phyloP scores from a whole-genome alignment of 306 rosid species.

The Amphicarpaea edgeworthii region DNA sequence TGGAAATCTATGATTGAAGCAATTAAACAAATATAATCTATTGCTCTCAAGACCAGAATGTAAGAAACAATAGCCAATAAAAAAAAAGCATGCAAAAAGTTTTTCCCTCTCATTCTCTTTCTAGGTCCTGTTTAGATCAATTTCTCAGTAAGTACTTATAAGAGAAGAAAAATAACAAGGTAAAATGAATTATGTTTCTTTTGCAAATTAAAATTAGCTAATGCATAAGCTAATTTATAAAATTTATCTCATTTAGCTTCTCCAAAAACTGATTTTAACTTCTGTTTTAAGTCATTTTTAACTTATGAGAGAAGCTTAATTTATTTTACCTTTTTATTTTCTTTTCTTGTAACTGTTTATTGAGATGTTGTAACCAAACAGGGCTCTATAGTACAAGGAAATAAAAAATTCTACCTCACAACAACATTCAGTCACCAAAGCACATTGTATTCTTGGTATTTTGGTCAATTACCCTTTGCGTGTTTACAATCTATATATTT shows the following conservation, averaged over 20 bases:
- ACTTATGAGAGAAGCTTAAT: no score
- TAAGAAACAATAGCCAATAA: background rate
- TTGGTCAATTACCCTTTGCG: background rate
- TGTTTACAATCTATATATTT: background rate
- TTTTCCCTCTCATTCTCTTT: background rate
- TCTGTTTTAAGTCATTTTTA: no score
- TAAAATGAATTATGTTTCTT: no score
- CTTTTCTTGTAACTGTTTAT: no score
- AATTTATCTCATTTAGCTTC: no score
- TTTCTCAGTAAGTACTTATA: no score
- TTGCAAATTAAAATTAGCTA: no score
- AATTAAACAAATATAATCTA: conserved; percentile 14
- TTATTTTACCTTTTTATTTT: no score
- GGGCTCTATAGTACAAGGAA: background rate
- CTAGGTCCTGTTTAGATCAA: background rate
- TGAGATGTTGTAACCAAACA: no score
- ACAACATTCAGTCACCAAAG: background rate
- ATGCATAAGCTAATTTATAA: no score
- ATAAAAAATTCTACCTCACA: background rate
- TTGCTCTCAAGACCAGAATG: background rate
- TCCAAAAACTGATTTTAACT: no score
- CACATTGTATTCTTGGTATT: background rate
- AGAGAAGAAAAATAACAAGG: no score
- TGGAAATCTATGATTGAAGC: conserved; percentile 9
- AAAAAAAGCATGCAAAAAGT: background rate